Conservation (phyloP, 2,329 filamentous ascomycete species). For the Trichoderma atrobrunneum region DNA sequence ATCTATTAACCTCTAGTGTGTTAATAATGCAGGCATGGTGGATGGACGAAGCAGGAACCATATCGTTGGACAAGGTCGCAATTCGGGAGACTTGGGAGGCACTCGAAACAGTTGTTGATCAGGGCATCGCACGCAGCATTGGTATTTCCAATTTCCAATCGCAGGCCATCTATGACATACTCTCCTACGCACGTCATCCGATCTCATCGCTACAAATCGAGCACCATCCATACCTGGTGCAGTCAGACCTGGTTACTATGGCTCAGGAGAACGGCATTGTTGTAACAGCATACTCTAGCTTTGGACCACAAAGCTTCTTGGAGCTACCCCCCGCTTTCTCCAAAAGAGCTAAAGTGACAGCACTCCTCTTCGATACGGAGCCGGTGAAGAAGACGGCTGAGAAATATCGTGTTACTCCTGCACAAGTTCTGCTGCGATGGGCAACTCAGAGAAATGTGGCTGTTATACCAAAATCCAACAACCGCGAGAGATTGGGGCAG, state of each 20-base stretch:
- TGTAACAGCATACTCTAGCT: constrained; percentile 65
- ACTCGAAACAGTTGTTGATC: constrained; percentile 65
- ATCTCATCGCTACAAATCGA: constrained; percentile 58
- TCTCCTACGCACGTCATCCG: constrained; percentile 55
- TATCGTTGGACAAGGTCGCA: constrained; percentile 56
- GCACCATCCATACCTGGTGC: constrained; percentile 66
- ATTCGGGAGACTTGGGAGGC: constrained; percentile 78
- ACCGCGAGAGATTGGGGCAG: constrained; percentile 34
- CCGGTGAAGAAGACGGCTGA: constrained; percentile 40
- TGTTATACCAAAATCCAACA: constrained; percentile 64
- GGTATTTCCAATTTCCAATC: constrained; percentile 75
- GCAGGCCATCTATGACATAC: constrained; percentile 57
- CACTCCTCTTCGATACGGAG: constrained; percentile 29
- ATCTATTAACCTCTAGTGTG: background rate
- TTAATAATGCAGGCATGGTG: background rate
- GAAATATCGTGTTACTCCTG: constrained; percentile 57
- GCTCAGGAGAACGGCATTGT: constrained; percentile 56
- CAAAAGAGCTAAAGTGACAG: constrained; percentile 25
- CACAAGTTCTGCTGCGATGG: constrained; percentile 67
- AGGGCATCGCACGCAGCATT: constrained; percentile 47
- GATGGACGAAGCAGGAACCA: constrained; percentile 41
- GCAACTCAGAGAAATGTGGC: constrained; percentile 62
- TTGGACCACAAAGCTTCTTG: constrained; percentile 53
- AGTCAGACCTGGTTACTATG: constrained; percentile 54
- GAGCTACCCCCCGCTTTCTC: constrained; percentile 27